phyloP scores from a whole-genome alignment of 768 basidiomycete genomes.

The Lactarius sanguifluus region DNA sequence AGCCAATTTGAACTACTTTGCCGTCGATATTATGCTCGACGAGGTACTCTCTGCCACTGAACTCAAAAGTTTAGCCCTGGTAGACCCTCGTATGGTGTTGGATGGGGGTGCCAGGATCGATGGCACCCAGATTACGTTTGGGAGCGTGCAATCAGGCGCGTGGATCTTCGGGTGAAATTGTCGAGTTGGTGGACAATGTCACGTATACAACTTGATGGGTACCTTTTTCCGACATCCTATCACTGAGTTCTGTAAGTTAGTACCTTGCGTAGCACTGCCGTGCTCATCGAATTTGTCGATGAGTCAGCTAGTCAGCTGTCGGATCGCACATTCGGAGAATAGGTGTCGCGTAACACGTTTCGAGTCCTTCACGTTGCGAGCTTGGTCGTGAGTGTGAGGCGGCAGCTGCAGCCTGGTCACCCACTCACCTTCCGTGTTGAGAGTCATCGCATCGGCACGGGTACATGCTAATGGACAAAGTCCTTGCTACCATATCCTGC shows the following conservation, averaged over 20 bases:
- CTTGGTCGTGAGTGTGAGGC: too few species aligned
- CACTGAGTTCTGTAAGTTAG: neutral
- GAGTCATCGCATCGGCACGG: neutral
- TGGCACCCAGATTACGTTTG: neutral
- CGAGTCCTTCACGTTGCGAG: too few species aligned
- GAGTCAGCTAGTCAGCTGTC: too few species aligned
- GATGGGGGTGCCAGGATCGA: conserved; percentile 10
- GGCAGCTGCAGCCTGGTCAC: neutral
- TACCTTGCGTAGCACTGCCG: neutral
- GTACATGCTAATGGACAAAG: too few species aligned
- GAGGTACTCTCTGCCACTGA: neutral
- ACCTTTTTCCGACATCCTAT: too few species aligned
- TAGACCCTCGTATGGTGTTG: neutral
- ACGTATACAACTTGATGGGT: neutral
- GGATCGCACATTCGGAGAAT: too few species aligned
- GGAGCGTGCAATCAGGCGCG: conserved; percentile 9
- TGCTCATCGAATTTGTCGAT: too few species aligned
- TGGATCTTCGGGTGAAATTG: conserved; percentile 19
- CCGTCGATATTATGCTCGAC: neutral
- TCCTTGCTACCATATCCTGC: neutral
- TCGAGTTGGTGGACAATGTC: neutral
- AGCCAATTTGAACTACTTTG: conserved; percentile 22
- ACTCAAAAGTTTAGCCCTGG: neutral
- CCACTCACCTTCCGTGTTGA: neutral
- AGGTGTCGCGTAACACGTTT: too few species aligned